Evolutionary conservation across 768 basidiomycete genomes (phyloP).

Genomic region (Xerocomus spinulosus): DNA sequence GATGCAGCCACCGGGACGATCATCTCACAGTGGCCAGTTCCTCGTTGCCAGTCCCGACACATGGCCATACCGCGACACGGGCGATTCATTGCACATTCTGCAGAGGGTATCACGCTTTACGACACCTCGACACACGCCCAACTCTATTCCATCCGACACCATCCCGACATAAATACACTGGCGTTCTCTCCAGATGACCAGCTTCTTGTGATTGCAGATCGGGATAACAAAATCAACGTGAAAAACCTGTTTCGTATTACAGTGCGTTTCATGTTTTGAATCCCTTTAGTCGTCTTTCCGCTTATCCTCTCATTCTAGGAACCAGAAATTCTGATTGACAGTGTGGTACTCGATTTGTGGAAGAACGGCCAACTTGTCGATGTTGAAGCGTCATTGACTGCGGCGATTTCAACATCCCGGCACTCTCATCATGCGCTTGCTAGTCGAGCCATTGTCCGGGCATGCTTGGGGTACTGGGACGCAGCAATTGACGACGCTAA

Average conservation of each 20-base stretch:
- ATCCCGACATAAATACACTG: background rate
- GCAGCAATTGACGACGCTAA: background rate
- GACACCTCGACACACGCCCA: background rate
- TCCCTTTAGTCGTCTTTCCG: background rate
- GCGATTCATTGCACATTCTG: background rate
- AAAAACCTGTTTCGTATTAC: background rate
- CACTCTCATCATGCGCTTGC: background rate
- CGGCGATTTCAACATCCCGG: background rate
- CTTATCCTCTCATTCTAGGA: background rate
- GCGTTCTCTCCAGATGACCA: background rate
- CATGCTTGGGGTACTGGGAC: background rate
- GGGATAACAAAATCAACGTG: background rate
- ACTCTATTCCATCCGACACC: background rate
- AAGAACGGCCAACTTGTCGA: background rate
- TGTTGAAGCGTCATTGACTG: background rate
- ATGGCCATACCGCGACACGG: background rate
- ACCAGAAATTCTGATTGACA: background rate
- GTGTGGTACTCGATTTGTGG: background rate
- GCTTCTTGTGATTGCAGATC: background rate
- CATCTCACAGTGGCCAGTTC: background rate
- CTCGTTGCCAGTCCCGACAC: no score
- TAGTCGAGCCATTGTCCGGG: background rate
- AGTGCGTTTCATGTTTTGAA: background rate
- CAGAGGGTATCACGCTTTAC: background rate
- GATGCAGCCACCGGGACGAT: background rate